A percentile compares a stretch with the other conserved stretches of the same genome.
Conservation (phyloP, 148 eudicot species). For the Vaccinium darrowii region DNA sequence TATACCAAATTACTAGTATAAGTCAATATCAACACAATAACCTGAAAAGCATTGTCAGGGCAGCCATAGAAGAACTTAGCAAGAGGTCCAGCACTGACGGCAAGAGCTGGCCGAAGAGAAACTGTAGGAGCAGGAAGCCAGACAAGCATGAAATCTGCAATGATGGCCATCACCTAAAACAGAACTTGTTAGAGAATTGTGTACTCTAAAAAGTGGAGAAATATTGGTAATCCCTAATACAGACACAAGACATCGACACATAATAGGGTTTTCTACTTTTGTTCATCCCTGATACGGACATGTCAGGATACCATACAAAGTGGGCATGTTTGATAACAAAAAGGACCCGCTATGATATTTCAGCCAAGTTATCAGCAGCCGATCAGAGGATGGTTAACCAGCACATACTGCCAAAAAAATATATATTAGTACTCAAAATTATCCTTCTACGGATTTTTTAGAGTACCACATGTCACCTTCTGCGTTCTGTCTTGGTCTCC, state of each 20-base stretch:
- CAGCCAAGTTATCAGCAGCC: neutral
- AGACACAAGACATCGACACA: neutral
- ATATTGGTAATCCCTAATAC: neutral
- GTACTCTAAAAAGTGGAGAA: neutral
- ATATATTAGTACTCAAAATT: too few species aligned
- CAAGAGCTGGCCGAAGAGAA: conserved; percentile 73
- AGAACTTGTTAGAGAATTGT: conserved; percentile 16
- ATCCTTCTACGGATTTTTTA: too few species aligned
- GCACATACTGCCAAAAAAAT: neutral
- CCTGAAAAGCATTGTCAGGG: conserved; percentile 97
- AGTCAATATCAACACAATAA: conserved; percentile 14
- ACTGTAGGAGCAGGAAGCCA: conserved; percentile 97
- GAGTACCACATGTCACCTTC: too few species aligned
- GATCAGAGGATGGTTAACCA: neutral
- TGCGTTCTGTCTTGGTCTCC: too few species aligned
- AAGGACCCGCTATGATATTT: neutral
- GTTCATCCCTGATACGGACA: neutral
- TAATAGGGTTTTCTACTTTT: neutral
- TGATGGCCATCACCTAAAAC: conserved; percentile 85
- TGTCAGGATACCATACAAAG: neutral
- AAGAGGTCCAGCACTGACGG: conserved; percentile 57
- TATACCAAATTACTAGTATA: neutral
- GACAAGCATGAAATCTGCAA: conserved; percentile 96
- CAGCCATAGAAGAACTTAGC: conserved; percentile 73
- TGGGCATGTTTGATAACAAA: neutral